A percentile compares a stretch with the other conserved stretches of the same genome.
These are phyloP conservation scores for Trichoderma semiorbis DNA, from an alignment of 2,329 filamentous ascomycete species.

Conservation along the genomic window DNA sequence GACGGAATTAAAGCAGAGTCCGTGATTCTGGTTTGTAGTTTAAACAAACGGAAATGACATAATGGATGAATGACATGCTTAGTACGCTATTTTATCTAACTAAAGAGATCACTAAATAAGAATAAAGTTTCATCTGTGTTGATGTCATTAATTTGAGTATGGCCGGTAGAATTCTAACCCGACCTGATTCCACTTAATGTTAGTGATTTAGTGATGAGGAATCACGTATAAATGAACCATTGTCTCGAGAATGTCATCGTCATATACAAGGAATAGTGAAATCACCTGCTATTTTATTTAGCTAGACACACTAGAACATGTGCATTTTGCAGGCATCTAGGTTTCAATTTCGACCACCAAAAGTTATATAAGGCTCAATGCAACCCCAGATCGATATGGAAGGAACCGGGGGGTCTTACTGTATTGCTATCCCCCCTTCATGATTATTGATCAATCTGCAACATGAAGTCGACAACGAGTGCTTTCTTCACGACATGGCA, in stretches of 20 bases:
- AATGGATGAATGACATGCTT: neutral
- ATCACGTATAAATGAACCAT: neutral
- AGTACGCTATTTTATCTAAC: neutral
- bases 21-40: neutral
- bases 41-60: neutral
- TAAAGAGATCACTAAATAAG: neutral
- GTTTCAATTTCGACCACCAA: neutral
- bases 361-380: neutral
- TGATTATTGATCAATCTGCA: neutral
- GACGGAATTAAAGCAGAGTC: neutral
- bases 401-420: neutral
- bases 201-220: neutral
- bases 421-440: neutral
- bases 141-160: neutral
- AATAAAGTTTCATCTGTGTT: neutral
- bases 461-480: neutral
- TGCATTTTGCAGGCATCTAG: neutral
- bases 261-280: neutral
- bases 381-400: neutral
- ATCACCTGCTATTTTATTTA: neutral
- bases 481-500: neutral
- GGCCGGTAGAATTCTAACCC: neutral
- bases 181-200: neutral
- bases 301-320: neutral
- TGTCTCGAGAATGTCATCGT: neutral